Percentiles rank a stretch among this genome's conserved stretches.
phyloP scores from a whole-genome alignment of 805 yeast genomes.

The Metschnikowia reukaufii region DNA sequence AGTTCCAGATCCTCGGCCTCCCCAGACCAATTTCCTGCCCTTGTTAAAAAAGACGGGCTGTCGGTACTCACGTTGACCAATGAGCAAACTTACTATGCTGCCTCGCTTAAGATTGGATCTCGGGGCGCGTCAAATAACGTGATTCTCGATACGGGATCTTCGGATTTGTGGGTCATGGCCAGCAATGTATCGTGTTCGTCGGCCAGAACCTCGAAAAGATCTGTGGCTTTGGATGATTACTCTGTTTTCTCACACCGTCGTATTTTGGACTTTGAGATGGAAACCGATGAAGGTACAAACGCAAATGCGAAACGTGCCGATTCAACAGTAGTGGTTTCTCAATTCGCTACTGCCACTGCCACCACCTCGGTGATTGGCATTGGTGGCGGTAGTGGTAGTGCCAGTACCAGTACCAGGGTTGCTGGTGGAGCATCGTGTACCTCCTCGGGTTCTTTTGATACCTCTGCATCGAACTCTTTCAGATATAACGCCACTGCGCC shows the following conservation, averaged over 20 bases:
- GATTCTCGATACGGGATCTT: conserved; percentile 43
- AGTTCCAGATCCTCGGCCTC: conserved; percentile 4
- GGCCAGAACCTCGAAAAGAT: not conserved
- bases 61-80: conserved; percentile 8
- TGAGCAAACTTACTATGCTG: conserved; percentile 13
- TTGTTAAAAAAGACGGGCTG: conserved; percentile 10
- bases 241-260: conserved; percentile 5
- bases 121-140: conserved; percentile 24
- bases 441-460: conserved; percentile 49
- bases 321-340: not conserved
- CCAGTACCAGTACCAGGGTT: too few species aligned
- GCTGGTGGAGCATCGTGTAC: conserved; percentile 39
- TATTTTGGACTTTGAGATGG: conserved; percentile 1
- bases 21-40: not conserved
- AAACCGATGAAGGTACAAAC: not conserved
- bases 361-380: not conserved
- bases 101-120: conserved; percentile 15
- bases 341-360: not conserved
- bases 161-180: conserved; percentile 44
- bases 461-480: conserved; percentile 39
- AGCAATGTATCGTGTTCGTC: not conserved
- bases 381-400: not conserved
- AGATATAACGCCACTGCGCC: conserved; percentile 39
- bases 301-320: conserved; percentile 3
- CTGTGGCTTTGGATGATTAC: not conserved